phyloP scores from a whole-genome alignment of 2,329 filamentous ascomycete genomes.

The Whalleya microplaca region DNA sequence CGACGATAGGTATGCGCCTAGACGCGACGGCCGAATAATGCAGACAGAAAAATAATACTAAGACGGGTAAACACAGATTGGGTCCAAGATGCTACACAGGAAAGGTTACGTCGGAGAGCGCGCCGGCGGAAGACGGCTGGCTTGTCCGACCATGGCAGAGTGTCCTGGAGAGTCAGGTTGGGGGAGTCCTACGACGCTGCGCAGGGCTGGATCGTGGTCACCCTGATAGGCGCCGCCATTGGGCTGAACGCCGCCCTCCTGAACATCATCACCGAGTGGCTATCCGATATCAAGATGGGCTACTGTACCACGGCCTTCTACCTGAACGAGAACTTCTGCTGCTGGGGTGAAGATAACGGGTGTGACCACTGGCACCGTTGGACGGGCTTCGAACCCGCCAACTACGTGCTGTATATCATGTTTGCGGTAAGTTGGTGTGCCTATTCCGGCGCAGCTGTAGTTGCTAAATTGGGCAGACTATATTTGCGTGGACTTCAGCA shows the following conservation, averaged over 20 bases:
- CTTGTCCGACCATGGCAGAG: constrained; percentile 70
- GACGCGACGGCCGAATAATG: constrained; percentile 12
- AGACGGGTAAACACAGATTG: constrained; percentile 68
- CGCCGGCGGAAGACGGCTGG: constrained; percentile 73
- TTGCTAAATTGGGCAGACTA: constrained; percentile 50
- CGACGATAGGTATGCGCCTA: constrained; percentile 72
- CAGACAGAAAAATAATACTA: constrained; percentile 33
- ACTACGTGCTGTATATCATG: constrained; percentile 86
- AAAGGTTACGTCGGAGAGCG: constrained; percentile 80
- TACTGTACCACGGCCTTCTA: constrained; percentile 96
- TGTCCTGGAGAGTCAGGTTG: constrained; percentile 79
- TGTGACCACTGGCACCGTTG: constrained; percentile 89
- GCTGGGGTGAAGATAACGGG: constrained; percentile 91
- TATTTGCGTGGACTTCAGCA: constrained; percentile 83
- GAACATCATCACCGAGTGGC: constrained; percentile 96
- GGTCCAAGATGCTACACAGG: constrained; percentile 95
- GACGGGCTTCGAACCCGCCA: constrained; percentile 76
- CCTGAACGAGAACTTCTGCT: constrained; percentile 96
- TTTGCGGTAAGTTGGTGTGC: constrained; percentile 68
- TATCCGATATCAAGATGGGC: constrained; percentile 94
- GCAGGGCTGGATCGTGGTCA: constrained; percentile 97
- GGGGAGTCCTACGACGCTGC: constrained; percentile 92
- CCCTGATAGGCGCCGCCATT: constrained; percentile 88
- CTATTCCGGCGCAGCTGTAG: neutral
- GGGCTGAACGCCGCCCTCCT: constrained; percentile 90